Evolutionary conservation across 768 basidiomycete genomes (phyloP), one percentile per base, ranked within the genome.

Genomic region (Amanita molliuscula): DNA sequence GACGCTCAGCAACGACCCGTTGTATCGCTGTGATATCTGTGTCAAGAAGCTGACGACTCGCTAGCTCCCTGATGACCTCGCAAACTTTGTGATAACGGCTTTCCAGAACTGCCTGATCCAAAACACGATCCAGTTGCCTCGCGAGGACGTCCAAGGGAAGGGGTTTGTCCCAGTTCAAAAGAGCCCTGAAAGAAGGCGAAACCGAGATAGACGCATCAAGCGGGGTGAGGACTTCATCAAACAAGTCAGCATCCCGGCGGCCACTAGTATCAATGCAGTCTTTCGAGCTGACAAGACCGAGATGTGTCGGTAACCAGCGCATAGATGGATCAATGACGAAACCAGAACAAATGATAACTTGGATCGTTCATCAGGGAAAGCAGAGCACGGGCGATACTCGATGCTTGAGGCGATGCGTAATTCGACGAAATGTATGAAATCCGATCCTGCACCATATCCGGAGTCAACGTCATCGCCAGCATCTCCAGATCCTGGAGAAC

Each of bases 151-250:
- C 43, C 13, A 65, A 50, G 0, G 65, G 40, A 28, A 76, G 43
- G 0, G 64, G 64, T 26, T 64, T 46, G 49, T 70, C 60, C 75
- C 76, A 78, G 1, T 65, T 62, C 26, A 76, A 59, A 2, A 60
- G 59, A 1, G 43, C 46, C 8, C 57, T 62, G 23, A 76, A 53
- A 0, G 65, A 60, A 4, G 56, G 36, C 1, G 66, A 61, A 13
- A 69, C 47, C 6, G 40, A 50, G 10, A 65, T 47, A 15, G 37
- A 20, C 6, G 53, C 29, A 23, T 65, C 62, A 40, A 74, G 57
- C 1, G 65, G 55, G 1, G 62, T 54, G 28, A 75, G 55, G 2
- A 75, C 70, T 29, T 62, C 54, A 48, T 76, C 70, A 48, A 71
- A 75, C 2, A 76, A 61, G 35, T 57, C 48, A 25, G 33, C 49